Evolutionary conservation across 2,329 filamentous ascomycete species (phyloP).

Genomic region (Ceratocystiopsis minuta): DNA sequence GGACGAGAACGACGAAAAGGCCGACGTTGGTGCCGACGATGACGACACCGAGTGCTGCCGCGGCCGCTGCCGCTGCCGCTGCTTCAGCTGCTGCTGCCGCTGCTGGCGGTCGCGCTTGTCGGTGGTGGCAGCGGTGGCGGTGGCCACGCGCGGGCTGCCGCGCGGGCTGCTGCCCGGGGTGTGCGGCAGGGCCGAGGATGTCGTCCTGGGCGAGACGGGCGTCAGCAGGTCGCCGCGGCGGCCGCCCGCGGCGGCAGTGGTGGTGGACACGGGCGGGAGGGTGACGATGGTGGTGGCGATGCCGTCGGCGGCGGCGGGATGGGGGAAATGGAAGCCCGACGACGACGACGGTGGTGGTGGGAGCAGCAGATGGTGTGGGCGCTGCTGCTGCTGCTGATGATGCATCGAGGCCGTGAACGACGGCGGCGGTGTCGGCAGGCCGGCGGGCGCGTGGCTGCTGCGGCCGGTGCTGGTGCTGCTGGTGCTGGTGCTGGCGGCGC

Average conservation of each 20-base stretch:
- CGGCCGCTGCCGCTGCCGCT: no score
- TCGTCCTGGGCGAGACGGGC: constrained; percentile 4
- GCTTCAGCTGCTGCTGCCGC: no score
- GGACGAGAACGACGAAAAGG: neutral
- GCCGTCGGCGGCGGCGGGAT: neutral
- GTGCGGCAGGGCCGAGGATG: constrained; percentile 1
- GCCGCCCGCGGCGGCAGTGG: neutral
- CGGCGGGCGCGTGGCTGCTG: neutral
- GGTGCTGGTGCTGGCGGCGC: no score
- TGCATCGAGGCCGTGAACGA: constrained; percentile 3
- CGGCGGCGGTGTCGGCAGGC: constrained; percentile 3
- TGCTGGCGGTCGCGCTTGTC: no score
- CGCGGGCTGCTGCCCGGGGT: neutral
- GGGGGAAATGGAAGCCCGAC: neutral
- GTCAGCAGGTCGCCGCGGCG: constrained; percentile 3
- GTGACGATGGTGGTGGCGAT: constrained; percentile 7
- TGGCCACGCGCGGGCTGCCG: neutral
- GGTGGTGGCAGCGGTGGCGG: no score
- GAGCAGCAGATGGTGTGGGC: neutral
- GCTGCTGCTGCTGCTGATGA: neutral
- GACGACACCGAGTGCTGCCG: neutral
- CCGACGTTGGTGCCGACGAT: no score
- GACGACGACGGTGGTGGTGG: neutral
- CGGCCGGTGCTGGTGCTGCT: neutral
- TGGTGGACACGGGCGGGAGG: constrained; percentile 1